Conservation (phyloP, 768 basidiomycete genomes). For the Paxillus involutus region DNA sequence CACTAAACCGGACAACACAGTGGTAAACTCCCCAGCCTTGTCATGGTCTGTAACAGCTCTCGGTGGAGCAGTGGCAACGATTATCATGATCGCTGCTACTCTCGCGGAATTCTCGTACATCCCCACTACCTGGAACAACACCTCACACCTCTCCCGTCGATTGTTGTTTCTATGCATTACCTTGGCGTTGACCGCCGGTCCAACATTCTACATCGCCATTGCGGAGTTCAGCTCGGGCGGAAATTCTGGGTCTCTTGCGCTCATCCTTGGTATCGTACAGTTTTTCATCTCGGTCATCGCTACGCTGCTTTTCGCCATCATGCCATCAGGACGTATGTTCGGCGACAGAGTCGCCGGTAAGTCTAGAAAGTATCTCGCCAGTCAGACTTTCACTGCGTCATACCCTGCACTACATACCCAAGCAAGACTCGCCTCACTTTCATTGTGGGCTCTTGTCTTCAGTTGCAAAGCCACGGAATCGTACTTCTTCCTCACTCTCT, state of each 20-base stretch:
- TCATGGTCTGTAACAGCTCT: conserved; percentile 92
- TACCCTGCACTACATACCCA: conserved; percentile 70
- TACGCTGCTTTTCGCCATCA: conserved; percentile 82
- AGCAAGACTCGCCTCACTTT: conserved; percentile 75
- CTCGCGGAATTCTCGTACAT: conserved; percentile 96
- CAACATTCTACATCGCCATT: conserved; percentile 92
- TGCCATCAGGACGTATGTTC: conserved; percentile 98
- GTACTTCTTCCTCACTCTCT: conserved; percentile 96
- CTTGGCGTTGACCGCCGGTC: conserved; percentile 87
- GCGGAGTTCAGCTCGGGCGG: conserved; percentile 61
- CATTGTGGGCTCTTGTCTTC: conserved; percentile 91
- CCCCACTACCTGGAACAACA: conserved; percentile 98
- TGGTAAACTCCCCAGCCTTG: conserved; percentile 70
- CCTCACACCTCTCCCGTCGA: conserved; percentile 91
- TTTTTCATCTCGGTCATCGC: conserved; percentile 91
- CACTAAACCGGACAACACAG: conserved; percentile 29
- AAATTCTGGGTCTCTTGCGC: conserved; percentile 67
- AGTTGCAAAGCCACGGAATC: conserved; percentile 96
- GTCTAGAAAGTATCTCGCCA: conserved; percentile 94
- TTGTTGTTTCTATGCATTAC: conserved; percentile 88
- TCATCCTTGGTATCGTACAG: conserved; percentile 95
- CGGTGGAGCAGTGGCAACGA: conserved; percentile 92
- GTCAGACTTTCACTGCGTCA: conserved; percentile 96
- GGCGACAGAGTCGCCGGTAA: conserved; percentile 97
- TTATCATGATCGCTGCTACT: conserved; percentile 96